Base-by-base conservation (phyloP, 2,329 filamentous ascomycete species). In the Aspergillus nomiae region DNA sequence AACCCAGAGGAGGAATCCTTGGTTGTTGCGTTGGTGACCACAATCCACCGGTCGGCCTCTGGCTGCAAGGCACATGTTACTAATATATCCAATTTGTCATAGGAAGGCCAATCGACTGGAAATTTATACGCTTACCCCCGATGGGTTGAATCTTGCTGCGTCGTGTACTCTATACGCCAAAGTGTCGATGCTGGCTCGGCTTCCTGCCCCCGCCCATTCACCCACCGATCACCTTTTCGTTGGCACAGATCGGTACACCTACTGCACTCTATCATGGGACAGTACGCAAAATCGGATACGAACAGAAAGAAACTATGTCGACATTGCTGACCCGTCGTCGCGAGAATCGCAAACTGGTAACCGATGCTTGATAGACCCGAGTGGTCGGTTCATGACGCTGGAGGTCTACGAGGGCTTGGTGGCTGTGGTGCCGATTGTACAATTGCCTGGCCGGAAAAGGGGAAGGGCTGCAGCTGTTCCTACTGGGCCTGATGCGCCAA, bases 191-290 rank as follows among this genome's bases (percentile, higher is more conserved):
- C 83, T 99, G 55, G 88, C 88, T 30, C 72, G 75, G 24, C 72
- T 78, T 5, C 74, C 75, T 1, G 69, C 72, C 4, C 92, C 94
- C 7, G 87, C 88, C 56, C 87, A 92, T 69, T 89, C 89, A 32
- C 79, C 84, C 6, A 92, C 89, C 55, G 93, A 98, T 70, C 87
- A 97, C 65, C 86, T 99, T 64, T 97, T 99, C 74, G 86, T 99
- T 62, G 94, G 93, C 56, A 99, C 95, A 54, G 91, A 97, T 74
- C 88, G 91, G 60, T 91, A 92, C 70, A 89, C 93, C 71, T 98
- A 97, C 80, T 97, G 98, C 77, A 96, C 92, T 1, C 78, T 97
- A 24, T 88, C 85, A 19, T 99, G 95, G 94, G 89, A 97, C 70
- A 72, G 84, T 0, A 77, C 85, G 1, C 78, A 73, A 28, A 83